Percentiles rank a stretch among this genome's conserved stretches.
Conservation (phyloP, 495 filamentous ascomycete species). For the Xylaria grammica region DNA sequence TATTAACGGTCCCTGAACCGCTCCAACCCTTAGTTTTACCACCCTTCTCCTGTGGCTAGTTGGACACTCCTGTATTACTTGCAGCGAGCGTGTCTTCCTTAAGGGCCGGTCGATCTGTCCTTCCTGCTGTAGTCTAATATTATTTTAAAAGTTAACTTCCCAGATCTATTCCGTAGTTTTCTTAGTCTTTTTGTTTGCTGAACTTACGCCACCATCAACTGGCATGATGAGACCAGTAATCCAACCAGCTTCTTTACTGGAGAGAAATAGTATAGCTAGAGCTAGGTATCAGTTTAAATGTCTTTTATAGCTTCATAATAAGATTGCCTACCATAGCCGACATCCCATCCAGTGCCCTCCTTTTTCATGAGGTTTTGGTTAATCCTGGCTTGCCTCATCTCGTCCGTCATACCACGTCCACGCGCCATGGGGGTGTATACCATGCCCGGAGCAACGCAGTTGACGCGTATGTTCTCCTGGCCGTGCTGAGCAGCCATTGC, state of each 20-base stretch:
- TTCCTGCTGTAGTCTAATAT: slow-evolving; percentile 13
- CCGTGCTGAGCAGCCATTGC: slow-evolving; percentile 64
- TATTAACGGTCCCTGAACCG: too few relatives aligned
- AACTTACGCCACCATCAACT: slow-evolving; percentile 19
- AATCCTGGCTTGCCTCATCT: slow-evolving; percentile 14
- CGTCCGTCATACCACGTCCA: slow-evolving; percentile 15
- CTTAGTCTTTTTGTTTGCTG: neutral
- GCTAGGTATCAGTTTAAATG: neutral
- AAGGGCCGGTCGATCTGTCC: slow-evolving; percentile 4
- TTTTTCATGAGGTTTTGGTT: slow-evolving; percentile 15
- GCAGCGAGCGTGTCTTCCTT: slow-evolving; percentile 1
- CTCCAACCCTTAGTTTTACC: too few relatives aligned
- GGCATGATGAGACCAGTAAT: slow-evolving; percentile 18
- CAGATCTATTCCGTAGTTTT: neutral
- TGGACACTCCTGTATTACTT: slow-evolving; percentile 1
- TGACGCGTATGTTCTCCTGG: slow-evolving; percentile 60
- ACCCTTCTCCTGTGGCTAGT: neutral
- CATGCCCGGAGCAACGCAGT: slow-evolving; percentile 60
- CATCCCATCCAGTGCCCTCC: slow-evolving; percentile 18
- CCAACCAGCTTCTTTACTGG: slow-evolving; percentile 15
- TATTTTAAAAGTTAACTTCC: neutral
- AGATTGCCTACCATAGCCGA: slow-evolving; percentile 13
- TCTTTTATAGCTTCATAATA: too few relatives aligned
- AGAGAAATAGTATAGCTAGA: slow-evolving; percentile 13
- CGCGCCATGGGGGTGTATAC: slow-evolving; percentile 17